Evolutionary conservation across 2,329 filamentous ascomycete genomes (phyloP), one percentile per base, ranked within the genome.

Genomic region (Neonectria ditissima): DNA sequence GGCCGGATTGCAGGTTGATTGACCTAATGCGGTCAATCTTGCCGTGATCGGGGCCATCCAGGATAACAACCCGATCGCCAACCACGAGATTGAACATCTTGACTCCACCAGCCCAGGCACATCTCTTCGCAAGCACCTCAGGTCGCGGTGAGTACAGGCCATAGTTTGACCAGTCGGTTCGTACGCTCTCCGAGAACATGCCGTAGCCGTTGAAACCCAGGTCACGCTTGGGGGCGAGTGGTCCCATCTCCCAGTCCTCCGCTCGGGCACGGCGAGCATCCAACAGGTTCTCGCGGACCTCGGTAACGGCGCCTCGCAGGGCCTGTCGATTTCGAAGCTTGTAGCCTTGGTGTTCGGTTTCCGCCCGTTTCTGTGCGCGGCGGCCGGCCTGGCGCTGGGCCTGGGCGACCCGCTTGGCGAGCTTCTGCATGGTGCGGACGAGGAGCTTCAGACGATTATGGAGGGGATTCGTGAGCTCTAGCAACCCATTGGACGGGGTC

Each of bases 31-130:
- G 81, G 54, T 92, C 92, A 79, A 99, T 96, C 81, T 91, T 92
- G 73, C 94, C 94, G 81, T 90, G 91, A 74, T 96, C 92, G 37
- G 85, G 86, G 9, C 95, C 94, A 65, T 91, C 88, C 57, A 93
- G 80, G 62, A 98, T 81, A 56, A 95, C 92, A 32, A 97, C 94
- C 63, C 96, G 87, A 79, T 98, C 96, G 7, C 90, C 89, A 4
- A 80, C 75, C 24, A 84, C 86, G 62, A 94, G 81, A 69, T 89
- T 91, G 65, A 92, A 82, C 77, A 85, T 84, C 69, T 82, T 81
- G 32, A 78, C 69, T 37, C 83, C 84, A 47, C 87, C 85, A n/a
- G 84, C 84, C 87, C 87, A 89, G 30, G 78, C 82, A 65, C 81
- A 83, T 43, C 85, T 79, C 68, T 80, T 77, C 59, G 80, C 76